A percentile compares a stretch with the other conserved stretches of the same genome.
phyloP scores from a whole-genome alignment of 106 monocot species.

The Dactylorhiza incarnata region DNA sequence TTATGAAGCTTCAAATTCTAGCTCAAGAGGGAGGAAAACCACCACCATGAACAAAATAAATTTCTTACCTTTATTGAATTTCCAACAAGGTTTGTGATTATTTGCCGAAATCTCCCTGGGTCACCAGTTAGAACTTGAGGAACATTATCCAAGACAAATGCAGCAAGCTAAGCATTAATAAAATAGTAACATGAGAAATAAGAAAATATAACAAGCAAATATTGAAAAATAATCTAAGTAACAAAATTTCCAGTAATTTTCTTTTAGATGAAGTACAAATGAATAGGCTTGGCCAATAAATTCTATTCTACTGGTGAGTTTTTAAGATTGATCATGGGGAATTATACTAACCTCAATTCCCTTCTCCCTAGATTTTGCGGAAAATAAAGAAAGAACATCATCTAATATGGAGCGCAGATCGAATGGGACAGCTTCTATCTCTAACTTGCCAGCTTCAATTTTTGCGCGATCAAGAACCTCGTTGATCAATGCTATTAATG shows the following conservation, averaged over 20 bases:
- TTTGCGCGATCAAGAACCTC: constrained; percentile 97
- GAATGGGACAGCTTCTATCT: constrained; percentile 86
- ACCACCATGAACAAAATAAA: no score
- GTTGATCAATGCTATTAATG: constrained; percentile 86
- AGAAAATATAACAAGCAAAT: neutral
- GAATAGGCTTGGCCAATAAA: neutral
- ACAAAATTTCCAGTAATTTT: no score
- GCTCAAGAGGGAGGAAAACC: no score
- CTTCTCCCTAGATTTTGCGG: constrained; percentile 76
- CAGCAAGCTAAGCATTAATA: constrained; percentile 67
- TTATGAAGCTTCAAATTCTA: no score
- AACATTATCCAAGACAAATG: constrained; percentile 76
- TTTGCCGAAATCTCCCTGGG: constrained; percentile 94
- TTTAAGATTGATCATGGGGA: neutral
- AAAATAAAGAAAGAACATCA: constrained; percentile 88
- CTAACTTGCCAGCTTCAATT: constrained; percentile 95
- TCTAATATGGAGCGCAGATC: constrained; percentile 75
- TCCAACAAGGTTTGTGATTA: constrained; percentile 95
- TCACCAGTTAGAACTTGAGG: constrained; percentile 82
- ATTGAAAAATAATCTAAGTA: no score
- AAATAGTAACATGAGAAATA: constrained; percentile 1
- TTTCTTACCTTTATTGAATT: constrained; percentile 83
- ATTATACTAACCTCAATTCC: constrained; percentile 63
- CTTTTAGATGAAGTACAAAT: no score
- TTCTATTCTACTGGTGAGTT: neutral